Percentiles rank a stretch among this genome's conserved stretches.
Evolutionary conservation across 2,329 filamentous ascomycete species (phyloP).

Genomic region (Raffaelea ambrosiae): DNA sequence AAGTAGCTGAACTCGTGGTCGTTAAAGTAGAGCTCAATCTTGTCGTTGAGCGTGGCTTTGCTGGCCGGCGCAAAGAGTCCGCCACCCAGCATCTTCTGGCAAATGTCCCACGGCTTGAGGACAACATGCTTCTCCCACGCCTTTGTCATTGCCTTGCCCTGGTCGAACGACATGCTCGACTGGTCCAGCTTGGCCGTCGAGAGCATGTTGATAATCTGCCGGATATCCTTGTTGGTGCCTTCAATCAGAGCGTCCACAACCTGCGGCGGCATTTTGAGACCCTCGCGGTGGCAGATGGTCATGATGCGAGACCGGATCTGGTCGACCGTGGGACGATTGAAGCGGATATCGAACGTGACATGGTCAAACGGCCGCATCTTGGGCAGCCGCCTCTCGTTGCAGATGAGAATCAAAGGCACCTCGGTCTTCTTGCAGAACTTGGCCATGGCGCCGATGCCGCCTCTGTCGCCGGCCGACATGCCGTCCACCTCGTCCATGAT

Average conservation of each 20-base stretch:
- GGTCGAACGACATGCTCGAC: constrained; percentile 68
- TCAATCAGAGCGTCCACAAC: constrained; percentile 93
- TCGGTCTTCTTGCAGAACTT: constrained; percentile 93
- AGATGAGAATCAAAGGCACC: constrained; percentile 92
- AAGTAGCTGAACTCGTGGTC: constrained; percentile 96
- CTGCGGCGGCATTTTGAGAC: constrained; percentile 70
- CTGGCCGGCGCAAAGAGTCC: constrained; percentile 78
- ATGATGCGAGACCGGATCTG: constrained; percentile 87
- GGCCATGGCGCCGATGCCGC: constrained; percentile 88
- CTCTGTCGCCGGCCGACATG: constrained; percentile 95
- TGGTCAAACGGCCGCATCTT: constrained; percentile 99
- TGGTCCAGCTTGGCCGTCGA: constrained; percentile 88
- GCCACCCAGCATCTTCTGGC: constrained; percentile 79
- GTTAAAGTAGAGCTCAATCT: constrained; percentile 98
- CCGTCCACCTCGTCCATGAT: constrained; percentile 99
- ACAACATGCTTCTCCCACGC: constrained; percentile 98
- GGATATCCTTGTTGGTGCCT: constrained; percentile 89
- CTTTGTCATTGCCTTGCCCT: constrained; percentile 91
- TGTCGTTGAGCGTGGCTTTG: constrained; percentile 87
- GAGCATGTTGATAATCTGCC: constrained; percentile 98
- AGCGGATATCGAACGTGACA: constrained; percentile 75
- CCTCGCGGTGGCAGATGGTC: constrained; percentile 90
- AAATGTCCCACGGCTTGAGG: constrained; percentile 97
- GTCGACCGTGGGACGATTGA: constrained; percentile 81
- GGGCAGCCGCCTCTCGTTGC: constrained; percentile 83